phyloP scores from a whole-genome alignment of 2,329 filamentous ascomycete genomes.

The Hypoxylon sp. region DNA sequence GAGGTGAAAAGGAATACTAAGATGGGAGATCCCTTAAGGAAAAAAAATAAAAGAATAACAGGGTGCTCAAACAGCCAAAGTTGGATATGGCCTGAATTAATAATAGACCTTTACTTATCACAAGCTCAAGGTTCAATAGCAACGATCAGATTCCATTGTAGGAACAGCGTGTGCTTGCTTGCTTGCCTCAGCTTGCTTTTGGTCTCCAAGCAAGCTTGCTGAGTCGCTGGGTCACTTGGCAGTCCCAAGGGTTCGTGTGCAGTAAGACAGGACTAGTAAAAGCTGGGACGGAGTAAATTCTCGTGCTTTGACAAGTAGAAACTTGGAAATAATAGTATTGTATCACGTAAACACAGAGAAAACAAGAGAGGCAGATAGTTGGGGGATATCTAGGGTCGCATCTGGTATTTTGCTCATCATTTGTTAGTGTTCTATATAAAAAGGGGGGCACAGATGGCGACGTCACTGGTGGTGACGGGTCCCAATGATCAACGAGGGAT shows the following conservation, averaged over 20 bases:
- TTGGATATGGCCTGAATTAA: constrained; percentile 32
- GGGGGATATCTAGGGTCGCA: background rate
- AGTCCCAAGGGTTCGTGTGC: constrained; percentile 18
- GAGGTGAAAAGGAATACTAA: constrained; percentile 15
- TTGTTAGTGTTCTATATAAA: constrained; percentile 26
- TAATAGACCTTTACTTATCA: constrained; percentile 25
- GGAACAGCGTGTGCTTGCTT: constrained; percentile 36
- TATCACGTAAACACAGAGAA: constrained; percentile 34
- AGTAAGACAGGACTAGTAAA: constrained; percentile 7
- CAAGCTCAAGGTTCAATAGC: constrained; percentile 16
- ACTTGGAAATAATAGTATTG: constrained; percentile 20
- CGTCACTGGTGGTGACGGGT: constrained; percentile 41
- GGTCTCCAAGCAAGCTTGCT: constrained; percentile 25
- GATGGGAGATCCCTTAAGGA: background rate
- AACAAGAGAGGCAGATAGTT: constrained; percentile 19
- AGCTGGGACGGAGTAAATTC: constrained; percentile 26
- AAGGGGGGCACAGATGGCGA: constrained; percentile 36
- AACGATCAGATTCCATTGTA: constrained; percentile 36
- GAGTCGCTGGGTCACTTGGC: constrained; percentile 23
- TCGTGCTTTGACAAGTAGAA: constrained; percentile 23
- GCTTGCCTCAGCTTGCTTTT: constrained; percentile 37
- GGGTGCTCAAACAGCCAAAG: constrained; percentile 1
- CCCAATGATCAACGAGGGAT: constrained; percentile 39
- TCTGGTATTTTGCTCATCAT: constrained; percentile 30
- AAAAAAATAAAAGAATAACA: constrained; percentile 16